Evolutionary conservation across 2,329 filamentous ascomycete species (phyloP), one percentile per base, ranked within the genome.

Genomic region (Knufia petricola): DNA sequence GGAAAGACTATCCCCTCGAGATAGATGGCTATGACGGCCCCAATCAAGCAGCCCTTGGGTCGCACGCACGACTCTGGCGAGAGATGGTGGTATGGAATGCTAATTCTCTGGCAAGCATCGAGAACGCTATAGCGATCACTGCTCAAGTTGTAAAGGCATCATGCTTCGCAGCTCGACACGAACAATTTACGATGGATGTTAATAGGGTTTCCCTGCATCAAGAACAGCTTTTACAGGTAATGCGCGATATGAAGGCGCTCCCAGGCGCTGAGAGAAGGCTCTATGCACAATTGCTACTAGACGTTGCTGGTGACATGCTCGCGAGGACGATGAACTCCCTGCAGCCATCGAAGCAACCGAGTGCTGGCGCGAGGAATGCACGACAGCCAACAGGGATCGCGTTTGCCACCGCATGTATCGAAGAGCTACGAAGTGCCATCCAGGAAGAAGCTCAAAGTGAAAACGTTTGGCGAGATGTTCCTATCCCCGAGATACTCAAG

Each of bases 321-420:
- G 71, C 24, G 13, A 30, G 28, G 23, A 40, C 75, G 23, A 37
- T 41, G 20, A 24, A 43, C 6, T n/a, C 51, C 20, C 46, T 17
- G 2, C n/a, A 30, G 13, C 47, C 40, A 15, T 30, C 30, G 24
- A 49, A 52, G 23, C 53, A 48, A 37, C 47, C 51, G 2, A 45
- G 28, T 10, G 12, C 50, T 6, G 38, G 49, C 31, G 48, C 50
- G 13, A 55, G 51, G 37, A 44, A 49, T 15, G 32, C 40, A 15
- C 50, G 56, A 48, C 52, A 79, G 49, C 84, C 87, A 4, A 94
- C 87, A 0, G 96, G 88, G 61, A 81, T 98, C 48, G 90, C 92
- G 28, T 78, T 96, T 61, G 87, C 89, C 12, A 52, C 52, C 15
- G 44, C 52, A 12, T 56, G 54, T 39, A n/a, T 58, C 19, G 54